Conservation (phyloP, 805 yeast genomes). For the Myxozyma geophila region DNA sequence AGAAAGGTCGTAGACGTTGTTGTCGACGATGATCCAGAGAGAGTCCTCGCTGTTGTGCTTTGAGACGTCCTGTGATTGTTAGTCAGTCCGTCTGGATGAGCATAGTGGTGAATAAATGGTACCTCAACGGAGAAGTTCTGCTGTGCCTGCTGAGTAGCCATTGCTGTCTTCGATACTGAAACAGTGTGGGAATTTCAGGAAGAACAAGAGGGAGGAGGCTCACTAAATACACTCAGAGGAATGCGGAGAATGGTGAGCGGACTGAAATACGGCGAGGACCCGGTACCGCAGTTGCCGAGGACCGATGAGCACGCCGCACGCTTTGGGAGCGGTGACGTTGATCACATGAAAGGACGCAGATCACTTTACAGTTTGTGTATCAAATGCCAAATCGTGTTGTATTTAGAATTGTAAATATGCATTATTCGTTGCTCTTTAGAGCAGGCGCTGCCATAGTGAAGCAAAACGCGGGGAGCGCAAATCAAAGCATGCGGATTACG, state of each 20-base stretch:
- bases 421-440: not conserved
- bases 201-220: not conserved
- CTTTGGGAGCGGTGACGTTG: not conserved
- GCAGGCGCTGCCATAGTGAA: not conserved
- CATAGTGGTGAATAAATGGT: not conserved
- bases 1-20: constrained; percentile 73
- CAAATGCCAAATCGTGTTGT: too few relatives aligned
- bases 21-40: constrained; percentile 83
- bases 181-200: too few relatives aligned
- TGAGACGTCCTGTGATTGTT: constrained; percentile 58
- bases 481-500: not conserved
- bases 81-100: not conserved
- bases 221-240: not conserved
- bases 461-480: constrained; percentile 8
- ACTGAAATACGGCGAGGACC: not conserved
- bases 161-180: not conserved
- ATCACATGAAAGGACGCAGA: constrained; percentile 8
- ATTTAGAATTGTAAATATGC: not conserved
- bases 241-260: not conserved
- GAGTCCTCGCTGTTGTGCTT: constrained; percentile 75
- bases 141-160: constrained; percentile 24
- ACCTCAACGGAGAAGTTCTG: constrained; percentile 27
- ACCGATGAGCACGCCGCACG: constrained; percentile 5
- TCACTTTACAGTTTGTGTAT: not conserved
- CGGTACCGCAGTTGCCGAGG: constrained; percentile 12